Conservation (phyloP, 2,329 filamentous ascomycete species). For the Mycosphaerelloides madeirae region DNA sequence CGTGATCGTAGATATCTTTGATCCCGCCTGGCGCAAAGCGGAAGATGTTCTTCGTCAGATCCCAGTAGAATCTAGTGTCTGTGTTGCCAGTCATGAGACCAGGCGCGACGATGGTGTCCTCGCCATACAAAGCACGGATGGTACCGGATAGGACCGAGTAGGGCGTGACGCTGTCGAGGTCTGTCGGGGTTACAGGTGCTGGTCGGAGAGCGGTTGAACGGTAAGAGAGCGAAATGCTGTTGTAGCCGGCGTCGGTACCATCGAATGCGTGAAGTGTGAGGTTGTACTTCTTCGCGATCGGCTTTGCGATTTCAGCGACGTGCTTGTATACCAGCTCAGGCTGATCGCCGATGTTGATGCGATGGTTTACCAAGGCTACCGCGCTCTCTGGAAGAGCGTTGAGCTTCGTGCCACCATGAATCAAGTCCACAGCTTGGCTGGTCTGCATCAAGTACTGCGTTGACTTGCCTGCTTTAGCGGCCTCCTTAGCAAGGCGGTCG, state of each 20-base stretch:
- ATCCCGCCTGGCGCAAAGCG: conserved; percentile 34
- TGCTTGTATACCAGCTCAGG: conserved; percentile 45
- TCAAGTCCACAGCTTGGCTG: conserved; percentile 53
- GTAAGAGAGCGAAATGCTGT: conserved; percentile 29
- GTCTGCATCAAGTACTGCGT: conserved; percentile 55
- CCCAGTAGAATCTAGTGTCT: conserved; percentile 34
- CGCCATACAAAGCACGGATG: conserved; percentile 41
- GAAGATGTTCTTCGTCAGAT: conserved; percentile 34
- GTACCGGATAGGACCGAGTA: conserved; percentile 38
- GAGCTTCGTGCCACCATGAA: conserved; percentile 53
- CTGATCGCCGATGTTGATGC: conserved; percentile 52
- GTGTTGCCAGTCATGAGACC: conserved; percentile 37
- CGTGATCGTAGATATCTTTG: conserved; percentile 20
- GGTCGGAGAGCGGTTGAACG: conserved; percentile 25
- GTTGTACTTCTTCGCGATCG: conserved; percentile 47
- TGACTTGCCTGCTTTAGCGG: conserved; percentile 36
- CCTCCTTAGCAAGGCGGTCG: conserved; percentile 33
- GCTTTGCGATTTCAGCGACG: conserved; percentile 43
- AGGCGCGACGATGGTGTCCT: conserved; percentile 35
- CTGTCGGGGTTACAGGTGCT: conserved; percentile 35
- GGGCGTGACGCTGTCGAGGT: conserved; percentile 31
- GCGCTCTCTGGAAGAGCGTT: conserved; percentile 56
- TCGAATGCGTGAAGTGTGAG: conserved; percentile 48
- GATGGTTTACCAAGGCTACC: conserved; percentile 52
- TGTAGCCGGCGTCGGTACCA: conserved; percentile 33